Base-by-base conservation (phyloP, 768 basidiomycete species). In the Leucogyrophana mollusca region DNA sequence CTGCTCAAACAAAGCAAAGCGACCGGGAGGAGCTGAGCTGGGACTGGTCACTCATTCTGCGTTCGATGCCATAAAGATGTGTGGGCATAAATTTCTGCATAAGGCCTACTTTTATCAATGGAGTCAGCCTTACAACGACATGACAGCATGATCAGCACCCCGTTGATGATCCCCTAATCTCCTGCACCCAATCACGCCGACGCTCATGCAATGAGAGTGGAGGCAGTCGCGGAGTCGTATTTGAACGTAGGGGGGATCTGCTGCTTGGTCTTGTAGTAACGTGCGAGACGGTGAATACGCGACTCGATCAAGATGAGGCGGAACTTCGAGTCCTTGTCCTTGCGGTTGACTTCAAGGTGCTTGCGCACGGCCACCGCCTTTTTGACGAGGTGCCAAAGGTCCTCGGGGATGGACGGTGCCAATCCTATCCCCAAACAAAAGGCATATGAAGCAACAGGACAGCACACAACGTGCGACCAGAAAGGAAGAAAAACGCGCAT, bases 341-440 rank as follows among this genome's bases (percentile, higher is more conserved):
- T 95, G 69, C 95, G 86, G 87, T 96, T 97, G 62, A 81, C 78
- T 73, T 96, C 92, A 59, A 99, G 83, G 74, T 98, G 95, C 80
- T 97, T 98, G 74, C 94, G 93, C 65, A 99, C 93, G 61, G 91
- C 80, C 65, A 99, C 94, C 70, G 95, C 95, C 85, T 97, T 99
- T 86, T 97, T 97, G 83, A 98, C 87, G 72, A 96, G 86, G 82
- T 93, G 87, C 88, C 92, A 96, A 53, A 97, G 88, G 82, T 96
- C 95, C 83, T 99, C 95, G 60, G 95, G 95, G 77, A 98, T 90
- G 73, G 85, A 80, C 63, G 95, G 94, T 69, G 86, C 94, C 75
- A 98, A 89, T 74, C 91, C 94, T 95, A 73, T 76, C 70, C 71
- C 69, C 73, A 74, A 74, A 77, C 69, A 74, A 76, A 77, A 73